Conservation (phyloP, 2,329 filamentous ascomycete species). For the Pseudogymnoascus sp. region DNA sequence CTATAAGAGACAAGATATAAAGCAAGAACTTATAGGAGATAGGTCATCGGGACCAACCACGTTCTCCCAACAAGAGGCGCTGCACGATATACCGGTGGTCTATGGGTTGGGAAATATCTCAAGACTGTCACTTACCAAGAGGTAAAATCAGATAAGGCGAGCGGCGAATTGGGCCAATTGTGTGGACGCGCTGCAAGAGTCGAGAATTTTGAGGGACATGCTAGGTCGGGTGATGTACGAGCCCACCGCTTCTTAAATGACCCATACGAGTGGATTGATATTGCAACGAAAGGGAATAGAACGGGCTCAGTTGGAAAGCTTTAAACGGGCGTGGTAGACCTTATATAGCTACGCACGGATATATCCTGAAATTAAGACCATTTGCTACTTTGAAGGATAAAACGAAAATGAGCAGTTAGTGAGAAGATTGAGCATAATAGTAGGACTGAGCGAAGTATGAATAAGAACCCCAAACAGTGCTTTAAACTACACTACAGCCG, state of each 20-base stretch:
- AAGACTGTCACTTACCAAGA: conserved; percentile 46
- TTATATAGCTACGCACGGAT: background rate
- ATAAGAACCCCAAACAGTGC: no score
- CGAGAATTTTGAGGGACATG: conserved; percentile 46
- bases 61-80: conserved; percentile 42
- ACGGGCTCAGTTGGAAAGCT: background rate
- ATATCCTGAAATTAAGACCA: no score
- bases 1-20: background rate
- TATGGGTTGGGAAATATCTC: conserved; percentile 48
- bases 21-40: background rate
- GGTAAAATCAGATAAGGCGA: conserved; percentile 34
- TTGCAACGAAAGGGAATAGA: conserved; percentile 12
- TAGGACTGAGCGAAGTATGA: no score
- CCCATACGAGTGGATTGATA: conserved; percentile 35
- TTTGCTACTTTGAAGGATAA: no score
- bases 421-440: no score
- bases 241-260: conserved; percentile 37
- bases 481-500: no score
- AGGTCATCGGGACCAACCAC: conserved; percentile 48
- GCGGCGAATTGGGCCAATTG: conserved; percentile 39
- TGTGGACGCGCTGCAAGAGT: conserved; percentile 41
- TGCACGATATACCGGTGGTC: conserved; percentile 41
- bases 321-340: background rate
- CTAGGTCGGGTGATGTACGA: conserved; percentile 40
- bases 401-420: no score